Percentiles rank a stretch among this genome's conserved stretches.
Evolutionary conservation across 2,329 filamentous ascomycete genomes (phyloP).

Genomic region (Xylariomycetidae sp.): DNA sequence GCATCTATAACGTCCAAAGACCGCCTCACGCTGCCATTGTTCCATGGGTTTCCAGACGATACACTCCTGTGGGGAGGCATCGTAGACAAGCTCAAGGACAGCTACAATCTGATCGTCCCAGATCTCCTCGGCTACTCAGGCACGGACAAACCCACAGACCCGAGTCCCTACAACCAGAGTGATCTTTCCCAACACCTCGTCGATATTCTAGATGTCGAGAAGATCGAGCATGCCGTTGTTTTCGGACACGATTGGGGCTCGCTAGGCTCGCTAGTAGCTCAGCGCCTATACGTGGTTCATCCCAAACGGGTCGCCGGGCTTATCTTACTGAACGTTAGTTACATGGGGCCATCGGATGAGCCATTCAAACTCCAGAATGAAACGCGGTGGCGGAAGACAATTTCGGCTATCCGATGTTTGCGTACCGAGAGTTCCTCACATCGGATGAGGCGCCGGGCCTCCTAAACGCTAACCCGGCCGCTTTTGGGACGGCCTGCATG

Average conservation of each 20-base stretch:
- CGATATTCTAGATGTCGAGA: slow-evolving; percentile 35
- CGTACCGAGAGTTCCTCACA: slow-evolving; percentile 7
- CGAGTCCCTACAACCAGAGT: slow-evolving; percentile 29
- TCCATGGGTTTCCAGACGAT: slow-evolving; percentile 46
- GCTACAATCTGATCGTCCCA: slow-evolving; percentile 30
- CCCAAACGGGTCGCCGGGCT: slow-evolving; percentile 35
- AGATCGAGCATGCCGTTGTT: slow-evolving; percentile 29
- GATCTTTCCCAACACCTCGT: slow-evolving; percentile 30
- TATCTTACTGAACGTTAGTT: slow-evolving; percentile 35
- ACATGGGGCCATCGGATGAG: slow-evolving; percentile 26
- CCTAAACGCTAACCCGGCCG: slow-evolving; percentile 3
- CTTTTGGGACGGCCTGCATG: slow-evolving; percentile 4
- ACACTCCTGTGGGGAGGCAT: slow-evolving; percentile 38
- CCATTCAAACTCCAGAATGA: slow-evolving; percentile 1
- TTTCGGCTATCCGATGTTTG: slow-evolving; percentile 4
- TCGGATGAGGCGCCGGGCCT: slow-evolving; percentile 2
- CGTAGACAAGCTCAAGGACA: slow-evolving; percentile 14
- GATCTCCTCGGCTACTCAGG: slow-evolving; percentile 33
- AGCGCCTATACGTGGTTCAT: slow-evolving; percentile 35
- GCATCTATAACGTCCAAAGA: slow-evolving; percentile 17
- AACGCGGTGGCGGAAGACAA: slow-evolving; percentile 2
- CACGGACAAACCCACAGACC: slow-evolving; percentile 35
- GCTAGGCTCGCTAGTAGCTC: slow-evolving; percentile 29
- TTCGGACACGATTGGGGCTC: slow-evolving; percentile 48
- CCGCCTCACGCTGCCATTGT: slow-evolving; percentile 31